phyloP scores from a whole-genome alignment of 2,329 filamentous ascomycete genomes.

The Aspergillus novoparasiticus region DNA sequence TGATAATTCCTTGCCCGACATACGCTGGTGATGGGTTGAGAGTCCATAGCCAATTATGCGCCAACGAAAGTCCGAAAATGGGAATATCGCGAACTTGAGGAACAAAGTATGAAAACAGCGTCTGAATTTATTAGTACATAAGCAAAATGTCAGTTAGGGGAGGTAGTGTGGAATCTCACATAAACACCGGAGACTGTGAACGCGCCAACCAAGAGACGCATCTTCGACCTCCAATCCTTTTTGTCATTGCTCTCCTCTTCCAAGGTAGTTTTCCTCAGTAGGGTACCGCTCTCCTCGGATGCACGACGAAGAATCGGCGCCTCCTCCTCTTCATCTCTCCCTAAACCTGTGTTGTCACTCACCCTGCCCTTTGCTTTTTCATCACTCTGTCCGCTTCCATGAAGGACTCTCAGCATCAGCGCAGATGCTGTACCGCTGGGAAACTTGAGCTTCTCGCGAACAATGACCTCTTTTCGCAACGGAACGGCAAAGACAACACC shows the following conservation, averaged over 20 bases:
- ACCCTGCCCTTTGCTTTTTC: slow-evolving; percentile 34
- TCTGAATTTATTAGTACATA: slow-evolving; percentile 53
- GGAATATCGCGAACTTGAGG: slow-evolving; percentile 84
- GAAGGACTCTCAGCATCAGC: slow-evolving; percentile 85
- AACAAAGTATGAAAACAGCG: slow-evolving; percentile 85
- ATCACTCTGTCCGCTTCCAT: slow-evolving; percentile 61
- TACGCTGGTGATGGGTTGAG: slow-evolving; percentile 97
- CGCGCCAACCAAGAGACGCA: slow-evolving; percentile 60
- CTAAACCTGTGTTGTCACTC: slow-evolving; percentile 16
- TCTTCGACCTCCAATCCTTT: slow-evolving; percentile 64
- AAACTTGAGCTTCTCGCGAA: slow-evolving; percentile 88
- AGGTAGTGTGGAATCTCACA: slow-evolving; percentile 36
- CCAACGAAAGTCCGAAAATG: slow-evolving; percentile 75
- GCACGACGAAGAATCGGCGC: slow-evolving; percentile 37
- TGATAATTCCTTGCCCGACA: slow-evolving; percentile 95
- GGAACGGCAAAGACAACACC: slow-evolving; percentile 96
- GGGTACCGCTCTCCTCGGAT: slow-evolving; percentile 45
- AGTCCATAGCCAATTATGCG: slow-evolving; percentile 87
- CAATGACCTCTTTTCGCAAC: slow-evolving; percentile 85
- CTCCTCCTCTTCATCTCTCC: slow-evolving; percentile 30
- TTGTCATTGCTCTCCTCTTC: slow-evolving; percentile 39
- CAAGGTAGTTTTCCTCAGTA: slow-evolving; percentile 51
- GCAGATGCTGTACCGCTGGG: slow-evolving; percentile 95
- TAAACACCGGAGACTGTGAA: slow-evolving; percentile 62
- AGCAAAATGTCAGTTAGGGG: background rate